Evolutionary conservation across 2,329 filamentous ascomycete genomes (phyloP).

Genomic region (Diaporthe batatas): DNA sequence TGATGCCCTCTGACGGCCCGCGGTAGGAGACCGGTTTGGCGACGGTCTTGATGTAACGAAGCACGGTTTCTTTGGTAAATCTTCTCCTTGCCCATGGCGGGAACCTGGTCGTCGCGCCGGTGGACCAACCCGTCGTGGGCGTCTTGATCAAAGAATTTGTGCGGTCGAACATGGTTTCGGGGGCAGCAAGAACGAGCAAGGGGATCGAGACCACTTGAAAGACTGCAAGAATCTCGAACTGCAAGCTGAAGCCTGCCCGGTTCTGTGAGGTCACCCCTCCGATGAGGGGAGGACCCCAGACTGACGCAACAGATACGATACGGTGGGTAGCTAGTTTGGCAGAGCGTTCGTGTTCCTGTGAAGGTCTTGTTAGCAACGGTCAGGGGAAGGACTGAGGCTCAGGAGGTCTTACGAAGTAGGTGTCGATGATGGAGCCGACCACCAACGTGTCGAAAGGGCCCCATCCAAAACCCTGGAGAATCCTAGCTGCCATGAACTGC

Average conservation of each 20-base stretch:
- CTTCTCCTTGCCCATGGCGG: constrained; percentile 46
- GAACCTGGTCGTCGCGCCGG: constrained; percentile 41
- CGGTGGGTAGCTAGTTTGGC: constrained; percentile 60
- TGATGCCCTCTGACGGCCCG: constrained; percentile 43
- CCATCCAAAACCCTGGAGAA: constrained; percentile 71
- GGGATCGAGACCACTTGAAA: constrained; percentile 63
- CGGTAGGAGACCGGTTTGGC: constrained; percentile 57
- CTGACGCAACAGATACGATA: constrained; percentile 59
- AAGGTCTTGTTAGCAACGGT: constrained; percentile 45
- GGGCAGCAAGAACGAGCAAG: constrained; percentile 61
- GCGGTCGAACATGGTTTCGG: constrained; percentile 67
- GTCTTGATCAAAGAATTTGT: constrained; percentile 48
- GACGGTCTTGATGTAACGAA: constrained; percentile 54
- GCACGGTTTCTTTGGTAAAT: constrained; percentile 48
- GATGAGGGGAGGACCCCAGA: constrained; percentile 67
- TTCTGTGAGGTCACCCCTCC: constrained; percentile 63
- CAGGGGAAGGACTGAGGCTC: neutral
- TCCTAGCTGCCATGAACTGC: constrained; percentile 64
- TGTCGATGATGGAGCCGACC: constrained; percentile 66
- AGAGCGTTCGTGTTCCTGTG: constrained; percentile 66
- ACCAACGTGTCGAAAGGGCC: constrained; percentile 69
- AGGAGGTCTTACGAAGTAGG: constrained; percentile 63
- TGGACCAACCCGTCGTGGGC: constrained; percentile 47
- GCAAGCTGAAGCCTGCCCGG: constrained; percentile 57
- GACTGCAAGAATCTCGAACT: constrained; percentile 65